Conservation (phyloP, 805 yeast genomes). For the Hanseniaspora clermontiae region DNA sequence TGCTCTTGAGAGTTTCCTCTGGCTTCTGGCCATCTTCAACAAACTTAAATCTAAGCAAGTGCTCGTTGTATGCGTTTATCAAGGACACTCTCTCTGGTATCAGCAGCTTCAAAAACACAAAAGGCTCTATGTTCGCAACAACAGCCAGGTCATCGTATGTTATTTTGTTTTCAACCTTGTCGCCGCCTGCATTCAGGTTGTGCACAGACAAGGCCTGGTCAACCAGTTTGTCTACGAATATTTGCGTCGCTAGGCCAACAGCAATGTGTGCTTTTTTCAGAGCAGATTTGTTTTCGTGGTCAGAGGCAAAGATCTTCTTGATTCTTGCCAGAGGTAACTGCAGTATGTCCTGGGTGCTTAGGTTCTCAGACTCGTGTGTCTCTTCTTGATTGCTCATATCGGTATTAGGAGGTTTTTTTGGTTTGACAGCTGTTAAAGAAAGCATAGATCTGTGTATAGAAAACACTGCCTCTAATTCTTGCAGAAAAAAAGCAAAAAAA, state of each 20-base stretch:
- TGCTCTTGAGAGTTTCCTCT: constrained; percentile 4
- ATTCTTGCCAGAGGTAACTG: constrained; percentile 22
- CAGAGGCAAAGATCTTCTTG: constrained; percentile 23
- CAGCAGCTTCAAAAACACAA: constrained; percentile 20
- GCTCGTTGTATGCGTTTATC: constrained; percentile 20
- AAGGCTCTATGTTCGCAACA: constrained; percentile 18
- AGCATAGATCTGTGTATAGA: too few species aligned
- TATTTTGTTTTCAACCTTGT: constrained; percentile 13
- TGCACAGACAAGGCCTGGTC: constrained; percentile 19
- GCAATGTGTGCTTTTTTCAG: constrained; percentile 21
- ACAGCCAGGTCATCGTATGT: constrained; percentile 21
- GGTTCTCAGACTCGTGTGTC: neutral
- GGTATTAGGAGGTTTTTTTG: neutral
- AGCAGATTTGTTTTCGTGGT: constrained; percentile 21
- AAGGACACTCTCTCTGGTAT: constrained; percentile 21
- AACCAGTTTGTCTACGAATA: constrained; percentile 19
- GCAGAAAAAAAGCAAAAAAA: too few species aligned
- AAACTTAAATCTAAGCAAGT: constrained; percentile 22
- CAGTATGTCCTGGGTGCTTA: neutral
- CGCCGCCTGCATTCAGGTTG: constrained; percentile 15
- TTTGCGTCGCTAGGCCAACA: constrained; percentile 22
- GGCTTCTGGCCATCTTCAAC: constrained; percentile 16
- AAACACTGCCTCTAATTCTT: too few species aligned
- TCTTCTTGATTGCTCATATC: neutral
- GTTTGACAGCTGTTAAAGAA: too few species aligned